Percentiles rank a stretch among this genome's conserved stretches.
Conservation (phyloP, 129 eudicot species). For the Kitagawia praeruptora region DNA sequence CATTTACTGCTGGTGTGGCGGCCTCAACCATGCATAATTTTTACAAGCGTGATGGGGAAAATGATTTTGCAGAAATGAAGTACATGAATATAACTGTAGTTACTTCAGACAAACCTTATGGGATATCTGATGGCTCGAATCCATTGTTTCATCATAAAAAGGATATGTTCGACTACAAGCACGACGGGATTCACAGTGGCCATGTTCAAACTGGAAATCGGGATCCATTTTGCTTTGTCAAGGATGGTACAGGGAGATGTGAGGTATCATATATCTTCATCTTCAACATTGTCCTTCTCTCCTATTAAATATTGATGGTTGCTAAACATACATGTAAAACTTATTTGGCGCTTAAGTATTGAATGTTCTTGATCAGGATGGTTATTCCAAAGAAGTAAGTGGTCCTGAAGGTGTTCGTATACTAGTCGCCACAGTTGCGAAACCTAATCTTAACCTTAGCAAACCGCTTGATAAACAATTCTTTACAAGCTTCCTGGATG, state of each 20-base stretch:
- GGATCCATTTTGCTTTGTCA: conserved; percentile 63
- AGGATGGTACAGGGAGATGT: conserved; percentile 57
- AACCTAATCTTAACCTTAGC: conserved; percentile 40
- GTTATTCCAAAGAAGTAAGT: conserved; percentile 46
- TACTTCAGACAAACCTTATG: conserved; percentile 80
- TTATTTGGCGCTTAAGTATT: not conserved
- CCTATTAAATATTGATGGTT: not conserved
- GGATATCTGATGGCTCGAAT: conserved; percentile 68
- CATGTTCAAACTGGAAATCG: conserved; percentile 70
- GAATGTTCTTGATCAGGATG: conserved; percentile 52
- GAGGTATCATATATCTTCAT: conserved; percentile 31
- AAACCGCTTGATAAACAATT: conserved; percentile 55
- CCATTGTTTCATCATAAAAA: conserved; percentile 41
- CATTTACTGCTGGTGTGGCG: conserved; percentile 66
- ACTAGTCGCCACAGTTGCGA: conserved; percentile 62
- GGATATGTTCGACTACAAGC: conserved; percentile 45
- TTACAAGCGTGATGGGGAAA: conserved; percentile 34
- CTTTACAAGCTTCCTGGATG: conserved; percentile 57
- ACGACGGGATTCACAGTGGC: conserved; percentile 77
- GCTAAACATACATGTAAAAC: not conserved
- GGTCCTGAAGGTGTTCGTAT: conserved; percentile 49
- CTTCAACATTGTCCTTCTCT: not conserved
- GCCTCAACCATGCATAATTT: conserved; percentile 58
- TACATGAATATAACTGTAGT: conserved; percentile 65
- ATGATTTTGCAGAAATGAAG: conserved; percentile 84